Base-by-base conservation (phyloP, 352 stramenopile genomes). In the Albugo laibachii region DNA sequence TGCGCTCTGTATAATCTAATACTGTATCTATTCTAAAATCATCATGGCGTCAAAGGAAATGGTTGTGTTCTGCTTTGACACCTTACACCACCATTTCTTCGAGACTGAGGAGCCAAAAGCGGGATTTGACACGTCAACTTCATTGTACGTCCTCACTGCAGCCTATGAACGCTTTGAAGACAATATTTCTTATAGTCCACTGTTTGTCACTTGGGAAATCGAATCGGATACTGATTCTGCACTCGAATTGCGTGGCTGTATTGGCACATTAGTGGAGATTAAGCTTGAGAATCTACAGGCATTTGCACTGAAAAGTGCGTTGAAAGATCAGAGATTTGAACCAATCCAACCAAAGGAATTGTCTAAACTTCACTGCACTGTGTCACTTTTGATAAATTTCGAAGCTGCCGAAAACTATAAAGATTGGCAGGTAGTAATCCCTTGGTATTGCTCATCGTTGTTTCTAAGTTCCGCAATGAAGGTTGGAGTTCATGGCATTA, bases 121-220 rank as follows among this genome's bases (percentile, higher is more conserved):
- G 6, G 34, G 46, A 21, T 87, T 87, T 39, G 61, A 84, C 39
- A 59, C 24, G 3, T 31, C 24, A 8, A 31, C 8, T 8, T 31
- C 24, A 31, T 31, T 31, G 24, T 31, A 31, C 24, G 24, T 31
- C 24, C n/a, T 31, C 24, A 8, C 24, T 31, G 24, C 24, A 8
- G 24, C 24, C 3, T 10, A 10, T 37, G 38, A 21, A n/a, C 11
- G 21, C 18, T 21, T 50, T 18, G 24, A 16, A 41, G 20, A 40
- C 45, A 20, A 10, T 53, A 10, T 49, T 20, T 37, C 49, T 14
- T 18, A 13, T 36, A 85, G 73, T 43, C 75, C 75, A 48, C 57
- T 88, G 36, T 88, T 88, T 49, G 75, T 88, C 58, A 88, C 75
- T 47, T 88, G 75, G 75, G 75, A 88, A 61, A 80, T 75, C 46